phyloP scores from a whole-genome alignment of 306 rosid species.

The Acacia melanoxylon region DNA sequence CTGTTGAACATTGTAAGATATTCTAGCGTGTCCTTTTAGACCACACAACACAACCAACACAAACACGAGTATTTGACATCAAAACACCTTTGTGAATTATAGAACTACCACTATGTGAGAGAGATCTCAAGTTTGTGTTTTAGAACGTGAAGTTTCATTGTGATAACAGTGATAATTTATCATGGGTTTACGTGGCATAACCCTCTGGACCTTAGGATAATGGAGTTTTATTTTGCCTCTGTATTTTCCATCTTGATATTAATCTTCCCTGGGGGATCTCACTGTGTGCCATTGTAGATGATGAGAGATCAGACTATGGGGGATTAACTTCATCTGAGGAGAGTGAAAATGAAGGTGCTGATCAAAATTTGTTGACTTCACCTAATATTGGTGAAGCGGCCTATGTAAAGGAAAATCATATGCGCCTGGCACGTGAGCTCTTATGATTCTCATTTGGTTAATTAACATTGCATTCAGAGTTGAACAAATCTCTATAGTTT shows the following conservation, averaged over 20 bases:
- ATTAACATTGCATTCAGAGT: conserved; percentile 29
- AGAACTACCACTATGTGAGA: conserved; percentile 14
- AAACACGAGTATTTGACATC: background rate
- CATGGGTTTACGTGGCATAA: background rate
- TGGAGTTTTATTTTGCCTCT: background rate
- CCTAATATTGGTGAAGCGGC: conserved; percentile 62
- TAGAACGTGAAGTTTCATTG: background rate
- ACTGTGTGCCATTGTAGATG: conserved; percentile 54
- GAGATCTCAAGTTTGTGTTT: conserved; percentile 18
- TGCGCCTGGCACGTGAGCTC: conserved; percentile 67
- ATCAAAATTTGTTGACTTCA: conserved; percentile 62
- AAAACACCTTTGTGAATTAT: conserved; percentile 2
- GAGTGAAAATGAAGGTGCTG: conserved; percentile 65
- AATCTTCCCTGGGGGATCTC: conserved; percentile 10
- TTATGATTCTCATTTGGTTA: conserved; percentile 35
- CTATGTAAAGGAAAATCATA: conserved; percentile 69
- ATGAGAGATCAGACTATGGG: conserved; percentile 68
- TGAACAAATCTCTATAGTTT: conserved; percentile 28
- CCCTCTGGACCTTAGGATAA: conserved; percentile 7
- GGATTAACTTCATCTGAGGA: conserved; percentile 52
- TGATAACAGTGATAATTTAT: background rate
- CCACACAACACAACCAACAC: background rate
- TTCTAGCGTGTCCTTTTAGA: background rate
- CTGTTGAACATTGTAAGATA: background rate
- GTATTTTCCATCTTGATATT: conserved; percentile 6